A percentile compares a stretch with the other conserved stretches of the same genome.
Evolutionary conservation across 2,329 filamentous ascomycete genomes (phyloP).

Genomic region (Aspergillus intermedius): DNA sequence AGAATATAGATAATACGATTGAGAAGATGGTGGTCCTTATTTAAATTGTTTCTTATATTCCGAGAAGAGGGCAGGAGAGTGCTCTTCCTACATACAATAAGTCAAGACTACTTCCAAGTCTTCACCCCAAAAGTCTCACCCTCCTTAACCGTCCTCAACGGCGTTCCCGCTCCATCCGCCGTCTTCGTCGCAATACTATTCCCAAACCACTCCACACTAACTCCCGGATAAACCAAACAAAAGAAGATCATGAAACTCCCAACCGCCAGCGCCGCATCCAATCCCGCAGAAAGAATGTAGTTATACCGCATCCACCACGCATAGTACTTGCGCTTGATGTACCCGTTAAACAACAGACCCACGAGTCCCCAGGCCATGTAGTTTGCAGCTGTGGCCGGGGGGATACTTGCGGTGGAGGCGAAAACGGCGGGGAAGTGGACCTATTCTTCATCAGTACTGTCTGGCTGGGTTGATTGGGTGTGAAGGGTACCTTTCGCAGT

Average conservation of each 20-base stretch:
- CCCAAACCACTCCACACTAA: conserved; percentile 1
- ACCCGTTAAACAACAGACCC: conserved; percentile 58
- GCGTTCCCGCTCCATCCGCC: not conserved
- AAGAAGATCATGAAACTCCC: conserved; percentile 23
- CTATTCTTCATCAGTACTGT: conserved; percentile 1
- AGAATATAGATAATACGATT: not conserved
- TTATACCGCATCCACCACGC: conserved; percentile 70
- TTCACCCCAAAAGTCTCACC: not conserved
- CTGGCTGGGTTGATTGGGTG: not conserved
- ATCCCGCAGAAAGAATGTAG: conserved; percentile 62
- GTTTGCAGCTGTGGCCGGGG: conserved; percentile 60
- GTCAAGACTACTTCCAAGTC: not conserved
- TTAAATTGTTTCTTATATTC: not conserved
- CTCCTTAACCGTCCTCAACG: not conserved
- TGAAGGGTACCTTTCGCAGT: conserved; percentile 50
- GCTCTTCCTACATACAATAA: not conserved
- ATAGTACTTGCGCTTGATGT: conserved; percentile 53
- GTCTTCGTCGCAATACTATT: not conserved
- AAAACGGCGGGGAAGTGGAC: conserved; percentile 10
- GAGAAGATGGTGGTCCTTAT: not conserved
- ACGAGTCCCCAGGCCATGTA: conserved; percentile 63
- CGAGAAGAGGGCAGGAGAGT: not conserved
- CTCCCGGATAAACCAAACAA: conserved; percentile 19
- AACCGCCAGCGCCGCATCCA: conserved; percentile 43
- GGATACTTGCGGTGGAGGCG: conserved; percentile 35